Evolutionary conservation across 2,329 filamentous ascomycete species (phyloP), one percentile per base, ranked within the genome.

Genomic region (Plenodomus lindquistii): DNA sequence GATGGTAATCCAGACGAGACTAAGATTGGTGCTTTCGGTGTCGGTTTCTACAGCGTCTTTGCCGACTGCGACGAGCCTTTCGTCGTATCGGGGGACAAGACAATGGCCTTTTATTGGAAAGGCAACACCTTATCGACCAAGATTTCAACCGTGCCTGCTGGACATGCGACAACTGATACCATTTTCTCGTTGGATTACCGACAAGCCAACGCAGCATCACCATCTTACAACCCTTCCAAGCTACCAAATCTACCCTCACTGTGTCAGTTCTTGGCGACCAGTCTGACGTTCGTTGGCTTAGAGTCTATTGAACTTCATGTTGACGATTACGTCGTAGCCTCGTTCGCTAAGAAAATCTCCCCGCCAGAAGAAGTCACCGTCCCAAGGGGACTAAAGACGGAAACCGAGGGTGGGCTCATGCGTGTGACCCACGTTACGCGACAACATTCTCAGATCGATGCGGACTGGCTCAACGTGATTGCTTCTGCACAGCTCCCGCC

Each of bases 21-120:
- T 39, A 99, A 99, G 78, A 99, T 99, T 63, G 94, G 94, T 45
- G 95, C 94, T 3, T 99, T 99, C 70, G 94, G 94, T 59, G 94
- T 99, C 24, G 94, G 94, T 2, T 99, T 99, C 76, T 99, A 99
- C 79, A 96, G 90, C 70, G 93, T 97, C 34, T 99, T 99, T 71
- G 90, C 94, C 53, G 94, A 99, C 70, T 99, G 93, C 70, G 95
- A 99, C 73, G 91, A 97, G 62, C 94, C 94, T 0, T 97, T 99
- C 67, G 89, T 99, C 57, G 94, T 91, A 59, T 97, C 93, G 1
- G 94, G 94, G 1, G 84, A 82, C 54, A 87, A 96, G 73, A 92
- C 91, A 31, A 97, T 99, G 90, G 93, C 93, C 0, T 99, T 99
- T 68, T 99, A 97, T 77, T 99, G 94, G 95, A 97, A 97, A 72